Evolutionary conservation across 2,329 filamentous ascomycete species (phyloP), one percentile per base, ranked within the genome.

Genomic region (Cryphonectria nitschkei): DNA sequence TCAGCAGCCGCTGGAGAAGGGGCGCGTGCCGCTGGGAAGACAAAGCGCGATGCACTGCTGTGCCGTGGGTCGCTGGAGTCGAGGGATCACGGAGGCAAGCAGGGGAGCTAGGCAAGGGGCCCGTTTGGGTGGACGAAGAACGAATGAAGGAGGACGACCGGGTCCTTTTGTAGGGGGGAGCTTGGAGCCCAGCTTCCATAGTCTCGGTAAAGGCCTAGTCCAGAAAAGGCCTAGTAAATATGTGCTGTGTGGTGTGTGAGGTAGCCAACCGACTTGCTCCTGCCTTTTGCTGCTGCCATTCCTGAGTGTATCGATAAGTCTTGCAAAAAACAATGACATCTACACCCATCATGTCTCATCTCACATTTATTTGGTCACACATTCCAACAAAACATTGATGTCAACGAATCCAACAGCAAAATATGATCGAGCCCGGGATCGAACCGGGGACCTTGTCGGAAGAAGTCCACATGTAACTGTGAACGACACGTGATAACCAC

Each of bases 401-500:
- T 50, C 11, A 29, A 26, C 19, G 26, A 26, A 2, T 0, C 16
- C n/a, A 29, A 43, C 29, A 62, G 62, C 41, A 58, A 29, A 34
- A 50, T 56, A 39, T 56, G 43, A 67, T n/a, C 43, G 13, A 34
- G 67, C 41, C 67, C 69, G 67, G 69, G 32, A 6, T 71, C 67
- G 69, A 71, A 71, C 67, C 67, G 69, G 67, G 41, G 66, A 69
- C 69, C 69, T 71, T 69, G 16, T 54, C 68, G 68, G 68, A 66
- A 8, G 52, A 16, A 39, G 13, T 5, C 29, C 32, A 65, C 69
- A 68, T 54, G 2, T n/a, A 13, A 11, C 3, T 71, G 69, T 71
- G 69, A 71, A 71, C 66, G 66, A 61, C 26, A 68, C 43, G 67
- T 71, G 66, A 71, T 71, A 68, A 71, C 69, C 61, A 68, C 67